Conservation (phyloP, 805 yeast species). For the Cyberlindnera euphorbiae region DNA sequence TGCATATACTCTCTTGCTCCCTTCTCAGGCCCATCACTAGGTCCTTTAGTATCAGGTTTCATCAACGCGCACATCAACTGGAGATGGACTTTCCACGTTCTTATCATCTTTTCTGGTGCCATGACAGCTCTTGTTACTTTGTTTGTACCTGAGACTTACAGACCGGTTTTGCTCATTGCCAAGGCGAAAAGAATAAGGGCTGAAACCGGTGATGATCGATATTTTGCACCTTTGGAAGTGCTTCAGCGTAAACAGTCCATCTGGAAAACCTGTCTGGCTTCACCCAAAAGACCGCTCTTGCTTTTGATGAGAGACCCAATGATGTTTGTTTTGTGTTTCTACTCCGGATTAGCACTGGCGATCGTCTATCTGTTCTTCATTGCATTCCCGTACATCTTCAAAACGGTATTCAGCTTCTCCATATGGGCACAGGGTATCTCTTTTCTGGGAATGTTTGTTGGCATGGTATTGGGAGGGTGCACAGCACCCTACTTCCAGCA, state of each 20-base stretch:
- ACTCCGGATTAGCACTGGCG: slow-evolving; percentile 54
- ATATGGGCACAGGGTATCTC: slow-evolving; percentile 58
- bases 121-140: slow-evolving; percentile 39
- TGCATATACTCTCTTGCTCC: slow-evolving; percentile 61
- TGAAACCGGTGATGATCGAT: slow-evolving; percentile 48
- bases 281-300: slow-evolving; percentile 49
- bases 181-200: slow-evolving; percentile 49
- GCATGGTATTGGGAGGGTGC: slow-evolving; percentile 43
- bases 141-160: slow-evolving; percentile 64
- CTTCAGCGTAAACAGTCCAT: slow-evolving; percentile 40
- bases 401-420: slow-evolving; percentile 44
- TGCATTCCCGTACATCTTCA: slow-evolving; percentile 59
- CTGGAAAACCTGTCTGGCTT: slow-evolving; percentile 34
- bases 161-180: slow-evolving; percentile 43
- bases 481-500: slow-evolving; percentile 41
- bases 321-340: slow-evolving; percentile 48
- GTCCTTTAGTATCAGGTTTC: slow-evolving; percentile 60
- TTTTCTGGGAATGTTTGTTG: slow-evolving; percentile 54
- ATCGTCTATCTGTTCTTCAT: slow-evolving; percentile 61
- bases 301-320: slow-evolving; percentile 49
- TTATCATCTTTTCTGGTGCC: slow-evolving; percentile 59
- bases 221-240: slow-evolving; percentile 35
- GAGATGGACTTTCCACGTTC: slow-evolving; percentile 68
- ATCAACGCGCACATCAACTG: slow-evolving; percentile 44
- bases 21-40: slow-evolving; percentile 64